Evolutionary conservation across 768 basidiomycete genomes (phyloP).

Genomic region (Rhodotorula taiwanensis): DNA sequence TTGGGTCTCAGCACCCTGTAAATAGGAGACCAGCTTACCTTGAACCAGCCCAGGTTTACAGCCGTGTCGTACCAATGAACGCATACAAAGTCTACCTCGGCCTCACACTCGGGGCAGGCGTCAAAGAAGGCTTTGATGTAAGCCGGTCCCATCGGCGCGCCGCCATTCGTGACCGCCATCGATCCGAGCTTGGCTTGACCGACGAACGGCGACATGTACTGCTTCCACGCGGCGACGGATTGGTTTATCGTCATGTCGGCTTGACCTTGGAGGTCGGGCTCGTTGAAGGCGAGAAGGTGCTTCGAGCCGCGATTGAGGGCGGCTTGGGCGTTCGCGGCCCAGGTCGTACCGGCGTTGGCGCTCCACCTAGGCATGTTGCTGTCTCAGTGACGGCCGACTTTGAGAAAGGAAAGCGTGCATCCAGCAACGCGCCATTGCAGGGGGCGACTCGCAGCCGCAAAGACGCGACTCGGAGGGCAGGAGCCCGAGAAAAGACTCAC

Average conservation of each 20-base stretch:
- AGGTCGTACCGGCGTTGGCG: background rate
- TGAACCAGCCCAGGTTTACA: background rate
- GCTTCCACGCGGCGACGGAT: conserved; percentile 16
- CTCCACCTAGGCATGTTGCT: background rate
- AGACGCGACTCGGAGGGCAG: background rate
- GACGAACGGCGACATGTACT: conserved; percentile 30
- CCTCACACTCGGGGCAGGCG: conserved; percentile 17
- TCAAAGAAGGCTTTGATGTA: conserved; percentile 12
- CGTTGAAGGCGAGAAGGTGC: conserved; percentile 25
- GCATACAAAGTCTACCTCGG: conserved; percentile 10
- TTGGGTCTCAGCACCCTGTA: too few species aligned
- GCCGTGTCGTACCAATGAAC: conserved; percentile 26
- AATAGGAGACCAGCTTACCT: background rate
- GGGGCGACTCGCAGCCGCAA: too few species aligned
- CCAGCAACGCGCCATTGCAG: too few species aligned
- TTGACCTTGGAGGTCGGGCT: conserved; percentile 27
- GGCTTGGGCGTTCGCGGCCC: conserved; percentile 17
- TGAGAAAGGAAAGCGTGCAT: too few species aligned
- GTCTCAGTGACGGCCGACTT: too few species aligned
- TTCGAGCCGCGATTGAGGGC: conserved; percentile 21
- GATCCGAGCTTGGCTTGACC: conserved; percentile 28
- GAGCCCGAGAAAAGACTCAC: conserved; percentile 1
- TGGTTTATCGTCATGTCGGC: conserved; percentile 20
- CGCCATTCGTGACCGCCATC: conserved; percentile 33
- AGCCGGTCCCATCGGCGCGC: conserved; percentile 4